Evolutionary conservation across 2,329 filamentous ascomycete genomes (phyloP).

Genomic region (Emericellopsis atlantica): DNA sequence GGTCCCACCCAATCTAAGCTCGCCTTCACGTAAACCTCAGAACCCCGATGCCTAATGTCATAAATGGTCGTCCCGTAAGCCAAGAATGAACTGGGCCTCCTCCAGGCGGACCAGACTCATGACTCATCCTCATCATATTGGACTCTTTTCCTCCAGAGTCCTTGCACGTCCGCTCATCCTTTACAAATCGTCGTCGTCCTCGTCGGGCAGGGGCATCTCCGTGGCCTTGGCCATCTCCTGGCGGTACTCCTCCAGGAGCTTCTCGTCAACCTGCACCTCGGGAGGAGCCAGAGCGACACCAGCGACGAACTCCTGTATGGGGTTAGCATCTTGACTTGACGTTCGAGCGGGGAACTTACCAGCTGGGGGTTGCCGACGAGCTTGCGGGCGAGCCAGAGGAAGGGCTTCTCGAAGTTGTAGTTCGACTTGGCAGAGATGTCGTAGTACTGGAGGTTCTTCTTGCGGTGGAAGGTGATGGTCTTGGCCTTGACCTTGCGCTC

Average conservation of each 20-base stretch:
- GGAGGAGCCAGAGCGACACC: constrained; percentile 89
- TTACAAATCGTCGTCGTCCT: constrained; percentile 69
- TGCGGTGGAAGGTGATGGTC: constrained; percentile 99
- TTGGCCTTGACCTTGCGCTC: constrained; percentile 99
- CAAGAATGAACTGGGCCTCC: constrained; percentile 11
- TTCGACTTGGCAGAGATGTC: constrained; percentile 99
- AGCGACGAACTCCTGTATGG: constrained; percentile 78
- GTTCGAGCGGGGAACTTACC: constrained; percentile 5
- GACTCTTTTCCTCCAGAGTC: constrained; percentile 12
- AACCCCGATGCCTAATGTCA: constrained; percentile 18
- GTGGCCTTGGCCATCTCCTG: constrained; percentile 80
- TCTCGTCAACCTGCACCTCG: constrained; percentile 78
- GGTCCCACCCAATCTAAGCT: constrained; percentile 14
- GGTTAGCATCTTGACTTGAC: constrained; percentile 12
- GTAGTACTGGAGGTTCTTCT: constrained; percentile 99
- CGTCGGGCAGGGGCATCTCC: constrained; percentile 77
- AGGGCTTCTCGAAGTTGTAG: constrained; percentile 99
- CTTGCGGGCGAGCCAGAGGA: constrained; percentile 98
- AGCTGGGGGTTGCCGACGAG: constrained; percentile 74
- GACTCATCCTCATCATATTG: too few species aligned
- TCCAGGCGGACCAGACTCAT: constrained; percentile 5
- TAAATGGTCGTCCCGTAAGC: constrained; percentile 24
- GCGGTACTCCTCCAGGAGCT: constrained; percentile 68
- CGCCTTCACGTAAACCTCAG: constrained; percentile 20
- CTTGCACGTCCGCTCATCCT: constrained; percentile 13